Evolutionary conservation across 805 yeast species (phyloP).

Genomic region (Zygosaccharomyces bailii): DNA sequence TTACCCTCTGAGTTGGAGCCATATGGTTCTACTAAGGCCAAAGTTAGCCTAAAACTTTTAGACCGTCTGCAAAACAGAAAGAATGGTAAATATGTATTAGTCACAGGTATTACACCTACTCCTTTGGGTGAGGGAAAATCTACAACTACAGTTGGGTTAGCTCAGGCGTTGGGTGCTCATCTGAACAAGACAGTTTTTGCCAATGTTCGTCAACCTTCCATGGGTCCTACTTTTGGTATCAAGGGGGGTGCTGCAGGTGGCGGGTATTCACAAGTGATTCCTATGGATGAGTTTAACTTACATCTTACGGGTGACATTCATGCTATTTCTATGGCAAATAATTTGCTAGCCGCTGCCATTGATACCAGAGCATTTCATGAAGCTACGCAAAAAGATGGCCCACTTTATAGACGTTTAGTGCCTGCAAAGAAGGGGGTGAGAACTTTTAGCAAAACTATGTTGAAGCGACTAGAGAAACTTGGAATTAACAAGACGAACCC

Average conservation of each 20-base stretch:
- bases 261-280: slow-evolving; percentile 82
- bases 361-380: slow-evolving; percentile 87
- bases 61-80: slow-evolving; percentile 56
- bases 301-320: slow-evolving; percentile 85
- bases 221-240: slow-evolving; percentile 88
- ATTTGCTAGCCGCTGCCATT: slow-evolving; percentile 77
- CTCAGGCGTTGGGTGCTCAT: slow-evolving; percentile 78
- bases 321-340: slow-evolving; percentile 79
- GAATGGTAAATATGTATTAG: slow-evolving; percentile 70
- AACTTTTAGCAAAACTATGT: slow-evolving; percentile 64
- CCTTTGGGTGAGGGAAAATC: slow-evolving; percentile 86
- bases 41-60: slow-evolving; percentile 61
- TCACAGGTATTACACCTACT: slow-evolving; percentile 83
- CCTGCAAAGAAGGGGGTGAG: slow-evolving; percentile 71
- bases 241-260: slow-evolving; percentile 93
- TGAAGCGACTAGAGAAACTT: slow-evolving; percentile 60
- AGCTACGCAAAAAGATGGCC: slow-evolving; percentile 65
- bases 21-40: slow-evolving; percentile 73
- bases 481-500: slow-evolving; percentile 71
- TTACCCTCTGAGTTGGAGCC: slow-evolving; percentile 66
- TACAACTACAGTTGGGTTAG: slow-evolving; percentile 78
- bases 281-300: slow-evolving; percentile 86
- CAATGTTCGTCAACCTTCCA: slow-evolving; percentile 81
- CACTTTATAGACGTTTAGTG: slow-evolving; percentile 69
- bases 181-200: slow-evolving; percentile 67